Base-by-base conservation (phyloP, 1,284 basidiomycete genomes). In the Ustilago vetiveriae region DNA sequence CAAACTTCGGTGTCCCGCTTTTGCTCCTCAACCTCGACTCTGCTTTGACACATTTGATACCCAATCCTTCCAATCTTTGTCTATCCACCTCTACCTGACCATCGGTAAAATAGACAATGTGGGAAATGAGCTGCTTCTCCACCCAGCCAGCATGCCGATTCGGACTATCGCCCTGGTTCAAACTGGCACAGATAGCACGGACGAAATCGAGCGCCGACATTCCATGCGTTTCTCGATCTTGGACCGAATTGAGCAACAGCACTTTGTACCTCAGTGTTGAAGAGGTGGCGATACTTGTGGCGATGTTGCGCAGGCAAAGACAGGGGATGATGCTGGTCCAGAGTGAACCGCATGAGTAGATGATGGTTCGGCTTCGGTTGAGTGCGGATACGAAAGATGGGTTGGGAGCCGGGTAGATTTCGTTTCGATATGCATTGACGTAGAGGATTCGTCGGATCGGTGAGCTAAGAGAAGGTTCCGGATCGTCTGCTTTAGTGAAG, bases 251-350 rank as follows among this genome's bases (percentile, higher is more conserved):
- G 53, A 98, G 83, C 1, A 98, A 85, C 26, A 98, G 83, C 13
- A 97, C 86, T 81, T 97, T 98, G 33, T 89, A 90, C 33, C 86
- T 86, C 14, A 97, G 84, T 8, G 86, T 85, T 4, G 84, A 83
- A 14, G 92, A 94, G 36, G 87, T 85, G 7, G 92, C 91, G 59
- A 98, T 94, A 10, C 87, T 87, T 26, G 86, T 84, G 1, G 90
- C 92, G 5, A 98, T 88, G 6, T 91, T 91, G 46, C 89, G 88
- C 14, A 98, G 83, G 0, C 91, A 90, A 16, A 98, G 86, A 80
- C 94, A 96, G 0, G 95, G 94, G 16, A 96, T 88, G 69, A 98
- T 91, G 35, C 76, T 80, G 2, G 94, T 96, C 92, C 92, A 97
- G 3, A 96, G 84, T 0, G 92, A 94, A 1, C 92, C 93, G 80